Evolutionary conservation across 2,329 filamentous ascomycete genomes (phyloP), one percentile per base, ranked within the genome.

Genomic region (Fusarium phyllophilum): DNA sequence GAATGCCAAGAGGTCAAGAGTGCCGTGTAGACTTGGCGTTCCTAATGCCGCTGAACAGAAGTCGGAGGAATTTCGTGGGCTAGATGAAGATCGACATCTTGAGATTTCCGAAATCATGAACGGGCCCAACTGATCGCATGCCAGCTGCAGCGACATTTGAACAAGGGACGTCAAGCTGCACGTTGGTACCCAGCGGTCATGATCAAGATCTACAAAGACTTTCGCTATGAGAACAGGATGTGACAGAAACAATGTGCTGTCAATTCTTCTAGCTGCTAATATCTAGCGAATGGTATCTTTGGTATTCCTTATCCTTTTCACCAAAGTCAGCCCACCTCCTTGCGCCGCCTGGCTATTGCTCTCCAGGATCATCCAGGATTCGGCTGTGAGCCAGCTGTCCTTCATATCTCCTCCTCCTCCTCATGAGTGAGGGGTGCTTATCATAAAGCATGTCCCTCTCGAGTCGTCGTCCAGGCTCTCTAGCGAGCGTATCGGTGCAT

Each of bases 221-320:
- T 41, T 36, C 24, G 45, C 38, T 20, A 15, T 18, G 34, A 14
- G 18, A 24, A 52, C 4, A 42, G 29, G 20, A 26, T 39, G 54
- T 72, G 72, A 71, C 73, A 75, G 70, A 66, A 65, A 55, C 31
- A 73, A 59, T 63, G 45, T 48, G 58, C 64, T 78, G 68, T 75
- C 76, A 68, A 70, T 75, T 76, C 65, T 71, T 79, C 68, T 78
- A 79, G 76, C 75, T 73, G 78, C 78, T 79, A 70, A 68, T 79
- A 74, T 81, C 79, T 82, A 83, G 81, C 81, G 81, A 83, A 82
- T 80, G 81, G 79, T 79, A 81, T 82, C 80, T 81, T 82, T 80
- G 80, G 79, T 82, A 74, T 78, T 76, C 72, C 66, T 58, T 70
- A 70, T 70, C 62, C 62, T 67, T 62, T 70, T 59, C 52, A 70